Evolutionary conservation across 1,139 yeast species (phyloP).

Genomic region (Saccharomyces hybrid): DNA sequence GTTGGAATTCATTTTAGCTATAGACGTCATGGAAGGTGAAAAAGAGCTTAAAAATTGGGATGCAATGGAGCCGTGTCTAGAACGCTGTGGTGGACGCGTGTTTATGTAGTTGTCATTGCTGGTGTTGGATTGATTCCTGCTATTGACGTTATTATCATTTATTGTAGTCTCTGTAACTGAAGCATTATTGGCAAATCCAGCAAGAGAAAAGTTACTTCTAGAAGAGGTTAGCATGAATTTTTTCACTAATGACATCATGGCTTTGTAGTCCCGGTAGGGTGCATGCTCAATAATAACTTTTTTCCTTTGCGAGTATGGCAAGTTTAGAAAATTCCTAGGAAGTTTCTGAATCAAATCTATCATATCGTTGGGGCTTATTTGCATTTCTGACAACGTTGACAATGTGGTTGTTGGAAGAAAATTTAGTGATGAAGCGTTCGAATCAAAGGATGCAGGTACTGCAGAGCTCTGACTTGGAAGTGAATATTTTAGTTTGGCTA

Average conservation of each 20-base stretch:
- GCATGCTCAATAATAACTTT: constrained; percentile 48
- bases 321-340: constrained; percentile 54
- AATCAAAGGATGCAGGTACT: constrained; percentile 11
- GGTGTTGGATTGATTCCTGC: not conserved
- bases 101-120: not conserved
- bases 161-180: not conserved
- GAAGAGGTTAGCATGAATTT: constrained; percentile 23
- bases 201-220: constrained; percentile 21
- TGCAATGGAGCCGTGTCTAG: constrained; percentile 36
- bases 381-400: constrained; percentile 11
- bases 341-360: constrained; percentile 32
- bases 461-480: constrained; percentile 8
- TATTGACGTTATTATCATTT: not conserved
- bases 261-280: constrained; percentile 43
- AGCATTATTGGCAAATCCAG: constrained; percentile 5
- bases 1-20: constrained; percentile 9
- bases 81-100: constrained; percentile 5
- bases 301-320: constrained; percentile 65
- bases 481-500: constrained; percentile 3
- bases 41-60: constrained; percentile 35
- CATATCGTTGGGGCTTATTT: constrained; percentile 23
- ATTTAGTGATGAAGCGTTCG: constrained; percentile 17
- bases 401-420: constrained; percentile 12
- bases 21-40: constrained; percentile 29
- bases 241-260: constrained; percentile 30